A percentile compares a stretch with the other conserved stretches of the same genome.
Conservation (phyloP, 805 yeast species). For the Zygosaccharomyces rouxii region DNA sequence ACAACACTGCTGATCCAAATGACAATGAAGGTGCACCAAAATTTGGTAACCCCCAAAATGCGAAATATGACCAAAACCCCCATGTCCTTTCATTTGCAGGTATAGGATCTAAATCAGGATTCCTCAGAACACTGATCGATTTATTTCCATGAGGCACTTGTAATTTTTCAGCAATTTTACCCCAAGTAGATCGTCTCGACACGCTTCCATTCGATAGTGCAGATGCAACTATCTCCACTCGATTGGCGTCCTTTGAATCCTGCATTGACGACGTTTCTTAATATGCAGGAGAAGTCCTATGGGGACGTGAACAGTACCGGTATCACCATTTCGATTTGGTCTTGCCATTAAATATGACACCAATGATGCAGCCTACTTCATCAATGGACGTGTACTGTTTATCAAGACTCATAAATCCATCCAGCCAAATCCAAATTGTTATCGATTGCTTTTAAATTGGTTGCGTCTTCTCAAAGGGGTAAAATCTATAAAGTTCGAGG, state of each 20-base stretch:
- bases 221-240: neutral
- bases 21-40: slow-evolving; percentile 38
- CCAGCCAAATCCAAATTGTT: too few relatives aligned
- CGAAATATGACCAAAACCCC: slow-evolving; percentile 34
- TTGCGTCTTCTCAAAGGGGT: neutral
- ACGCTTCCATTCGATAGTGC: neutral
- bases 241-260: neutral
- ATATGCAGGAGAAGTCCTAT: neutral
- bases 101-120: slow-evolving; percentile 40
- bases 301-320: too few relatives aligned
- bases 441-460: neutral
- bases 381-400: too few relatives aligned
- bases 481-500: neutral
- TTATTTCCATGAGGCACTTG: slow-evolving; percentile 30
- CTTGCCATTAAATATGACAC: neutral
- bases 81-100: slow-evolving; percentile 37
- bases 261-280: neutral
- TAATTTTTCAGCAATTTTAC: slow-evolving; percentile 14
- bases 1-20: slow-evolving; percentile 31
- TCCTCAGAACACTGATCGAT: slow-evolving; percentile 33
- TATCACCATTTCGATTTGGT: too few relatives aligned
- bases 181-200: neutral
- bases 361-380: too few relatives aligned
- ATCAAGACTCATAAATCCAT: too few relatives aligned
- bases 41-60: slow-evolving; percentile 39